Evolutionary conservation across 345 rosid species (phyloP).

Genomic region (Draba incana): DNA sequence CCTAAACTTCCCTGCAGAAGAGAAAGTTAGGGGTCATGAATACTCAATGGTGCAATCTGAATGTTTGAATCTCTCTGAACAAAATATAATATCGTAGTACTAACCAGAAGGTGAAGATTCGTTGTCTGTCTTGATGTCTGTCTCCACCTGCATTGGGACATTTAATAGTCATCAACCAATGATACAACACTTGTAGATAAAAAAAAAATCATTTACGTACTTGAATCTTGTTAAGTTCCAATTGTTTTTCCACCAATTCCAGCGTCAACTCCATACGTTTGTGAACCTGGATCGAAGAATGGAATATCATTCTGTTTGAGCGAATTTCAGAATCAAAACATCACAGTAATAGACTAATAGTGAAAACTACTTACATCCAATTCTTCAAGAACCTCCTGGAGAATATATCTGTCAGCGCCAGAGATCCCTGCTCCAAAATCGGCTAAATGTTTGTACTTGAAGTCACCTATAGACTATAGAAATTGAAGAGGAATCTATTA

Average conservation of each 20-base stretch:
- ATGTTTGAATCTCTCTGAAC: neutral
- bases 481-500: conserved; percentile 5
- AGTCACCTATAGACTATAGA: conserved; percentile 82
- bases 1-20: no score
- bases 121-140: conserved; percentile 49
- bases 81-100: conserved; percentile 26
- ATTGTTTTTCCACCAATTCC: conserved; percentile 79
- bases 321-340: no score
- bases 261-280: conserved; percentile 78
- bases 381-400: conserved; percentile 87
- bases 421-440: conserved; percentile 98
- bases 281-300: conserved; percentile 60
- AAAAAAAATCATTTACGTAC: conserved; percentile 39
- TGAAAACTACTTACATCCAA: conserved; percentile 61
- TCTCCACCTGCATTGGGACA: conserved; percentile 57
- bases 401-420: conserved; percentile 71
- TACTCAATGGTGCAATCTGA: neutral
- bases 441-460: conserved; percentile 70
- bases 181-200: neutral
- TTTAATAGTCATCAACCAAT: conserved; percentile 16
- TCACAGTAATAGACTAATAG: neutral
- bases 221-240: conserved; percentile 89
- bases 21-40: neutral
- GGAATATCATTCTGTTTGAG: no score
- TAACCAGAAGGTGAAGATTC: conserved; percentile 80